These are phyloP conservation scores for Fusarium transvaalense DNA, from an alignment of 2,329 filamentous ascomycete species.

Conservation along the genomic window DNA sequence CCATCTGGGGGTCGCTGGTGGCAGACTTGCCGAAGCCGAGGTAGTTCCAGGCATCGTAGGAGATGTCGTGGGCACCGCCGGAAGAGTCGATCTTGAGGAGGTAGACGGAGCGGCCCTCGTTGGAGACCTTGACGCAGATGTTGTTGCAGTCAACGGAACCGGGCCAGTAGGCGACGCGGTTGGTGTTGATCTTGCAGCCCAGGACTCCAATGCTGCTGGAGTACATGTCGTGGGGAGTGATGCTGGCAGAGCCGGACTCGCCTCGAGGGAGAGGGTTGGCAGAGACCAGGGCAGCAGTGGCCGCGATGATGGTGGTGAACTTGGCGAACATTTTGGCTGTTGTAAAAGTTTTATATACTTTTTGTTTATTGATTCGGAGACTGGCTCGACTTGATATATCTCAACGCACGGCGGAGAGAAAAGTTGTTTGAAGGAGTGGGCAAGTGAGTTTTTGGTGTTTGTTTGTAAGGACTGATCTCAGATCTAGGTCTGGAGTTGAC, in stretches of 20 bases:
- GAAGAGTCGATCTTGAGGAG: constrained; percentile 71
- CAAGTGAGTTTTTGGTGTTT: constrained; percentile 36
- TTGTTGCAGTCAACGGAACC: constrained; percentile 64
- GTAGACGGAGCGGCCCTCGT: constrained; percentile 63
- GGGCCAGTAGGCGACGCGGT: constrained; percentile 73
- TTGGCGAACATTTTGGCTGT: constrained; percentile 49
- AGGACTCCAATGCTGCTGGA: constrained; percentile 69
- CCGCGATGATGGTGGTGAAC: constrained; percentile 50
- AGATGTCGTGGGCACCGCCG: constrained; percentile 68
- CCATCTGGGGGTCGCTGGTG: constrained; percentile 58
- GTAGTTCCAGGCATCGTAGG: constrained; percentile 73
- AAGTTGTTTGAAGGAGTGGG: constrained; percentile 30
- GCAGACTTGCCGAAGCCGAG: constrained; percentile 65
- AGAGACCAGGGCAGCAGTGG: constrained; percentile 48
- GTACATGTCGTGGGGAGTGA: constrained; percentile 69
- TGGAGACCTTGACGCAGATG: constrained; percentile 67
- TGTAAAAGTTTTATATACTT: constrained; percentile 33
- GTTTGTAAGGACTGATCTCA: constrained; percentile 47
- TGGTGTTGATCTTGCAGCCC: constrained; percentile 71
- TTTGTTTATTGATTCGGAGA: constrained; percentile 34
- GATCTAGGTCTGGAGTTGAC: constrained; percentile 45
- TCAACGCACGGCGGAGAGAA: constrained; percentile 50
- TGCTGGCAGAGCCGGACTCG: constrained; percentile 50
- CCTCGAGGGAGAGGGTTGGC: constrained; percentile 47
- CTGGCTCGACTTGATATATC: constrained; percentile 47